These are phyloP conservation scores for Hypoxylon sp. DNA, from an alignment of 2,329 filamentous ascomycete species.

Conservation along the genomic window DNA sequence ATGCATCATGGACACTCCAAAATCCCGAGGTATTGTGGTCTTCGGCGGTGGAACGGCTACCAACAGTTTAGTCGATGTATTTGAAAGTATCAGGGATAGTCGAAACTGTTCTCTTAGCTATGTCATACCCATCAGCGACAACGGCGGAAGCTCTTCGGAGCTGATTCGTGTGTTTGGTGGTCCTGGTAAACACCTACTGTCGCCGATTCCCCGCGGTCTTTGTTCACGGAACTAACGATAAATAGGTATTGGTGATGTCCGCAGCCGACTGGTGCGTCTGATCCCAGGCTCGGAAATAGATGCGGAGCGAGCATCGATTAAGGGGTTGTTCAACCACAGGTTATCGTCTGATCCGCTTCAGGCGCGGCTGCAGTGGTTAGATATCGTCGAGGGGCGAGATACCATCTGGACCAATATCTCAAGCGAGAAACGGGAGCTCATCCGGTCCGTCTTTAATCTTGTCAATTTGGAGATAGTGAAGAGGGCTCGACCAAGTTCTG, in stretches of 20 bases:
- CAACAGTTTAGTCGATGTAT: slow-evolving; percentile 92
- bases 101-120: slow-evolving; percentile 78
- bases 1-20: slow-evolving; percentile 36
- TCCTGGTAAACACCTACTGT: slow-evolving; percentile 66
- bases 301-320: slow-evolving; percentile 77
- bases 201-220: neutral
- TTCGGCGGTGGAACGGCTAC: slow-evolving; percentile 95
- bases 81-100: slow-evolving; percentile 70
- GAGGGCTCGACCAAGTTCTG: slow-evolving; percentile 73
- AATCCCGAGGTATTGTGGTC: slow-evolving; percentile 71
- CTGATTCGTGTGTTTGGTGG: slow-evolving; percentile 94
- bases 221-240: slow-evolving; percentile 9
- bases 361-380: slow-evolving; percentile 83
- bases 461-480: slow-evolving; percentile 83
- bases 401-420: slow-evolving; percentile 76
- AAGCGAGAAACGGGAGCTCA: slow-evolving; percentile 77
- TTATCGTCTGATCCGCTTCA: slow-evolving; percentile 66
- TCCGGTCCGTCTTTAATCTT: slow-evolving; percentile 78
- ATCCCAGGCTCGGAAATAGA: slow-evolving; percentile 74
- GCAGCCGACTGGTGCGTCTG: slow-evolving; percentile 79
- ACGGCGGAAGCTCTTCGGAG: slow-evolving; percentile 93
- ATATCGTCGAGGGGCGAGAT: slow-evolving; percentile 86
- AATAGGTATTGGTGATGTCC: slow-evolving; percentile 47
- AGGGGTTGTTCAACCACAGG: slow-evolving; percentile 86
- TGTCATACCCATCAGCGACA: slow-evolving; percentile 94